These are phyloP conservation scores for Malus orientalis DNA, from an alignment of 306 rosid species.

Conservation along the genomic window DNA sequence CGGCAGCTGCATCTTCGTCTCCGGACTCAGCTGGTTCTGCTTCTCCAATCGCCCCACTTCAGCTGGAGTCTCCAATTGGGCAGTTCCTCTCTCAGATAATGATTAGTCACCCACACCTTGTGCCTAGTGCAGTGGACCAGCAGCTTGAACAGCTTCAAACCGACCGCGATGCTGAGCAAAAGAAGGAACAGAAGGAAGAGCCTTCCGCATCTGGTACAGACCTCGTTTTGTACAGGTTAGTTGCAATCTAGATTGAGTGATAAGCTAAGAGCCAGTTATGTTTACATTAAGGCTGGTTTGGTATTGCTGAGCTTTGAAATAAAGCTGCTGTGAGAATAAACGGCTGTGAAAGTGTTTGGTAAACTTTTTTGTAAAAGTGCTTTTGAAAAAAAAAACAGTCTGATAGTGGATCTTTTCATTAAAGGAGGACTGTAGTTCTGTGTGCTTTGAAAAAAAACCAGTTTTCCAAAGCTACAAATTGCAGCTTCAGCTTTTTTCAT, in stretches of 20 bases:
- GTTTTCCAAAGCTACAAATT: no score
- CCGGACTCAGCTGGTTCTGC: constrained; percentile 40
- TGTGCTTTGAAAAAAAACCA: no score
- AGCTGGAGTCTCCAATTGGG: constrained; percentile 84
- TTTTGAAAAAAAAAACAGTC: no score
- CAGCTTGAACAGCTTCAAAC: constrained; percentile 87
- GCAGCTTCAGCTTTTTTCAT: no score
- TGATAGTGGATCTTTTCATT: no score
- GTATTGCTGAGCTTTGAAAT: no score
- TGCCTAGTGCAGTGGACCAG: constrained; percentile 91
- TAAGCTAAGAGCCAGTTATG: neutral
- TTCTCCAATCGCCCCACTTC: constrained; percentile 71
- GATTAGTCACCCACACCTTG: constrained; percentile 81
- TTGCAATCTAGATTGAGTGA: neutral
- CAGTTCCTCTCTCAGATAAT: constrained; percentile 80
- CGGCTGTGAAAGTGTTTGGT: no score
- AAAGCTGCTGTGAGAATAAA: no score
- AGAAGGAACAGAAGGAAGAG: constrained; percentile 33
- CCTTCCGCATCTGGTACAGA: constrained; percentile 62
- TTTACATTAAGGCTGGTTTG: neutral
- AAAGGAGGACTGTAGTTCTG: no score
- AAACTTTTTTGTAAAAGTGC: no score
- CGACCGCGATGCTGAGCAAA: constrained; percentile 63
- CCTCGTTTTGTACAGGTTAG: constrained; percentile 73
- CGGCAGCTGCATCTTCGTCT: constrained; percentile 39